Conservation (phyloP, 106 monocot species). For the Dioscorea dumetorum region DNA sequence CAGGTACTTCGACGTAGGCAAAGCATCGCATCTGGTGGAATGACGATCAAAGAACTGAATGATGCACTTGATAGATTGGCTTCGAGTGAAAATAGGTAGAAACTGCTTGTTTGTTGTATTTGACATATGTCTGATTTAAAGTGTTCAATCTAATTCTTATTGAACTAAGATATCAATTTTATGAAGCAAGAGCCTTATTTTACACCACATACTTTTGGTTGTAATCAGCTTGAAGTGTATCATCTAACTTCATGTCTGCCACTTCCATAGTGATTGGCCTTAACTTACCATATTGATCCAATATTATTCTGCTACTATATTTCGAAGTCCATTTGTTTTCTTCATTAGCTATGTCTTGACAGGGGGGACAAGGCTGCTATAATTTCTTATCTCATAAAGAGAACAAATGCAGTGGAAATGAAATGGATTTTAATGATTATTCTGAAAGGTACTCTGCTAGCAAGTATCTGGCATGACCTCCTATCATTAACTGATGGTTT, state of each 20-base stretch:
- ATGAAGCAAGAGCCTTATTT: too few relatives aligned
- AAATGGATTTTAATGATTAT: conserved; percentile 97
- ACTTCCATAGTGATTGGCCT: too few relatives aligned
- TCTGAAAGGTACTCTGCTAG: conserved; percentile 56
- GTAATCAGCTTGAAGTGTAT: too few relatives aligned
- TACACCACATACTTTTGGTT: too few relatives aligned
- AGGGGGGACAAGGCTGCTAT: conserved; percentile 75
- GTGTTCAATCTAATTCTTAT: too few relatives aligned
- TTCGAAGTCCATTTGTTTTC: too few relatives aligned
- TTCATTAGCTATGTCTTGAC: not conserved
- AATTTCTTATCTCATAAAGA: conserved; percentile 84
- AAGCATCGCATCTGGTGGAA: conserved; percentile 63
- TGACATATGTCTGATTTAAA: too few relatives aligned
- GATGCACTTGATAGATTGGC: conserved; percentile 74
- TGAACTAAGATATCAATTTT: too few relatives aligned
- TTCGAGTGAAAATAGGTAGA: conserved; percentile 60
- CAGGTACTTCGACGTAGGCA: conserved; percentile 89
- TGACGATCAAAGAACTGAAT: conserved; percentile 82
- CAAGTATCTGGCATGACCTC: not conserved
- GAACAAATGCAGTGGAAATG: conserved; percentile 96
- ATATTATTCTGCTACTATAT: too few relatives aligned
- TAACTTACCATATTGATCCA: too few relatives aligned
- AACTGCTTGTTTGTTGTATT: not conserved
- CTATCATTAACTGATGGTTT: not conserved
- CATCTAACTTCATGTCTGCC: too few relatives aligned